Percentiles rank a stretch among this genome's conserved stretches.
Evolutionary conservation across 2,329 filamentous ascomycete genomes (phyloP).

Genomic region (Neocatenulostroma microsporum): DNA sequence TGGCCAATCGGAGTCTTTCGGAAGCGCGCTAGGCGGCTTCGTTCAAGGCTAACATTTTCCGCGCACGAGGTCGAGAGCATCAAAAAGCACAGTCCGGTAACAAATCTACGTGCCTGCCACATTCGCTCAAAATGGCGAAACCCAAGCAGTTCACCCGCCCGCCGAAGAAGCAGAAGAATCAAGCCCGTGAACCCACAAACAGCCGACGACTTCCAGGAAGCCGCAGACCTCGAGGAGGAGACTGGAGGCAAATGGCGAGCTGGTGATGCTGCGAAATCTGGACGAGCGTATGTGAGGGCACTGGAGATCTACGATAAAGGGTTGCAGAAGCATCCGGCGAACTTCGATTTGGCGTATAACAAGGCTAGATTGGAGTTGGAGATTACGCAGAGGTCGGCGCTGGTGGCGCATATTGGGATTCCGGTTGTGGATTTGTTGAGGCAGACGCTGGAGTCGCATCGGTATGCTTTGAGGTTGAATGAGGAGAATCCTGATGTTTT

Average conservation of each 20-base stretch:
- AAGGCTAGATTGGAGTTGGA: slow-evolving; percentile 66
- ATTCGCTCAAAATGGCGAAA: slow-evolving; percentile 28
- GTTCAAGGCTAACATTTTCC: too few species aligned
- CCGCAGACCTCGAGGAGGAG: slow-evolving; percentile 62
- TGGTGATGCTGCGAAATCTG: slow-evolving; percentile 59
- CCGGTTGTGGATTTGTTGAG: slow-evolving; percentile 49
- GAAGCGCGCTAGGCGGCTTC: too few species aligned
- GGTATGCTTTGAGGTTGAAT: slow-evolving; percentile 52
- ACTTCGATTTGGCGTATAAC: slow-evolving; percentile 67
- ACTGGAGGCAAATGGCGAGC: slow-evolving; percentile 67
- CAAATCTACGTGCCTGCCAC: too few species aligned
- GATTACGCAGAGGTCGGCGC: slow-evolving; percentile 57
- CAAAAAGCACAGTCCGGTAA: too few species aligned
- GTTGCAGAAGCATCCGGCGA: slow-evolving; percentile 51
- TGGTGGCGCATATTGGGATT: slow-evolving; percentile 52
- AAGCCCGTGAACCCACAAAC: slow-evolving; percentile 41
- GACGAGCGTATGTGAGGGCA: slow-evolving; percentile 55
- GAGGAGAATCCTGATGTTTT: slow-evolving; percentile 58
- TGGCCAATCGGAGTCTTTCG: too few species aligned
- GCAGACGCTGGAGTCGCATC: slow-evolving; percentile 56
- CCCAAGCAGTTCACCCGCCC: slow-evolving; percentile 24
- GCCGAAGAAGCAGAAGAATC: slow-evolving; percentile 35
- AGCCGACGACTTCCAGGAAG: slow-evolving; percentile 61
- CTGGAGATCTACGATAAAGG: slow-evolving; percentile 60
- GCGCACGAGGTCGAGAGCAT: too few species aligned